A percentile compares a stretch with the other conserved stretches of the same genome.
These are phyloP conservation scores for Oryza australiensis DNA, from an alignment of 176 grass and related monocot genomes.

Conservation along the genomic window DNA sequence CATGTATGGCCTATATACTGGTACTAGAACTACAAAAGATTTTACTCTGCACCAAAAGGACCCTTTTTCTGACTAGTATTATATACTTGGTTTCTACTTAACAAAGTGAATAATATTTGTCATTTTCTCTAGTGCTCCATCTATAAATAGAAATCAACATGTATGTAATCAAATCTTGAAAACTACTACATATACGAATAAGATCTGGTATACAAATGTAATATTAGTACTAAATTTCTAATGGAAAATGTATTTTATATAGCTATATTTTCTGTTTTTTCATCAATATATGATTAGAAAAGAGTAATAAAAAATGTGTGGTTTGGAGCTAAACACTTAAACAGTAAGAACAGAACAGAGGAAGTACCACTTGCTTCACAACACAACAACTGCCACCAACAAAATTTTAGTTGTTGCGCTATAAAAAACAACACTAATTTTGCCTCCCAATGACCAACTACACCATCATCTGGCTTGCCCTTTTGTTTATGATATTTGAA, in stretches of 20 bases:
- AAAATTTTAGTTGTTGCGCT: slow-evolving; percentile 36
- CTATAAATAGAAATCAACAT: no score
- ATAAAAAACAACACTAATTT: slow-evolving; percentile 41
- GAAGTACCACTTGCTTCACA: slow-evolving; percentile 2
- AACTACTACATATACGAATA: no score
- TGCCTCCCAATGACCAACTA: slow-evolving; percentile 16
- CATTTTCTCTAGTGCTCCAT: background rate
- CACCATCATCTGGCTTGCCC: background rate
- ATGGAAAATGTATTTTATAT: background rate
- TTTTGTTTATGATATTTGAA: slow-evolving; percentile 43
- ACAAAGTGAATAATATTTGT: no score
- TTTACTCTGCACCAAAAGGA: background rate
- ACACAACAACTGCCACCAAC: slow-evolving; percentile 25
- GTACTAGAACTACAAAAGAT: no score
- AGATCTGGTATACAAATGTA: background rate
- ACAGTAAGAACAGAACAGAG: background rate
- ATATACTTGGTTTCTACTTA: no score
- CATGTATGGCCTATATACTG: no score
- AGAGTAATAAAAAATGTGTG: background rate
- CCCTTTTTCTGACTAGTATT: no score
- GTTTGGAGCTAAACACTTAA: background rate
- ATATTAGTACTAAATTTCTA: background rate
- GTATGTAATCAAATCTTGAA: no score
- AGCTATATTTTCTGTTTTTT: no score
- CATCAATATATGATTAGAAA: background rate